Percentiles rank a stretch among this genome's conserved stretches.
Evolutionary conservation across 495 filamentous ascomycete species (phyloP).

Genomic region (Penicillium desertorum): DNA sequence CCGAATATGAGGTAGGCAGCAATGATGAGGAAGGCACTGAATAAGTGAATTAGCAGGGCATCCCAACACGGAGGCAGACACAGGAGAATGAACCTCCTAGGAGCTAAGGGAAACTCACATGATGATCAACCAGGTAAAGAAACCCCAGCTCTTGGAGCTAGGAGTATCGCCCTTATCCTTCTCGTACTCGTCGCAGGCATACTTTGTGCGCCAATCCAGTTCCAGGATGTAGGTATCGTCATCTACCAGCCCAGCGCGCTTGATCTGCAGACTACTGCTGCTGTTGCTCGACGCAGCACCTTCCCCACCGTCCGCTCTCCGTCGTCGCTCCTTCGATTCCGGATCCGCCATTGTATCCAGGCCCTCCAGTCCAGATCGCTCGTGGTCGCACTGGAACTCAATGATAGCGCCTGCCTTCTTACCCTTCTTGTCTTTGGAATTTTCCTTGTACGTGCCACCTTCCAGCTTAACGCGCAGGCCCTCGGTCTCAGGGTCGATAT

Average conservation of each 20-base stretch:
- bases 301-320: constrained; percentile 26
- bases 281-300: constrained; percentile 20
- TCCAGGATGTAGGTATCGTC: constrained; percentile 56
- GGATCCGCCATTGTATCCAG: constrained; percentile 40
- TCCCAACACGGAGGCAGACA: not conserved
- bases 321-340: constrained; percentile 29
- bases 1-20: constrained; percentile 96
- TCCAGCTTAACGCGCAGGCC: constrained; percentile 70
- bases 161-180: constrained; percentile 42
- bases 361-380: constrained; percentile 68
- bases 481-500: constrained; percentile 59
- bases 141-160: constrained; percentile 66
- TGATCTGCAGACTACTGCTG: constrained; percentile 63
- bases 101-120: constrained; percentile 62
- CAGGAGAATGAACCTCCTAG: not conserved
- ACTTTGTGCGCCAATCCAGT: constrained; percentile 81
- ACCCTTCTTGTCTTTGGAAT: constrained; percentile 42
- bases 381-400: constrained; percentile 77
- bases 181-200: constrained; percentile 67
- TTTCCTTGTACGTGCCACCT: constrained; percentile 60
- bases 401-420: constrained; percentile 68
- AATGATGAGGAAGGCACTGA: constrained; percentile 72
- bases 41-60: not conserved
- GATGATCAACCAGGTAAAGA: constrained; percentile 96
- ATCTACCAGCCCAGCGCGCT: constrained; percentile 60